These are phyloP conservation scores for Elsinoe ampelina DNA, from an alignment of 2,329 filamentous ascomycete species.

Conservation along the genomic window DNA sequence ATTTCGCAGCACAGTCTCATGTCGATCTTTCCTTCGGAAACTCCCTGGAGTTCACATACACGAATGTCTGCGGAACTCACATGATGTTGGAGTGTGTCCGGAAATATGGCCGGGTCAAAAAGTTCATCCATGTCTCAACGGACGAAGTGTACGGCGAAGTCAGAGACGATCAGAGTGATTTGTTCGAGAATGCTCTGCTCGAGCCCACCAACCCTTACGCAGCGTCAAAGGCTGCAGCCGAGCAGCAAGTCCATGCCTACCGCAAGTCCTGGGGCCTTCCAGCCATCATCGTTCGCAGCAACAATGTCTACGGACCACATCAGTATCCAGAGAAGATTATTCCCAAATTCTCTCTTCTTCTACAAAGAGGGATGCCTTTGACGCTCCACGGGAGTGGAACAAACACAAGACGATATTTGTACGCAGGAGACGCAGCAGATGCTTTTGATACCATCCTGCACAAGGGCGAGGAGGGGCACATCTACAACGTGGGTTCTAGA, in stretches of 20 bases:
- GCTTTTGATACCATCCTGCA: constrained; percentile 79
- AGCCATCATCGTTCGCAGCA: constrained; percentile 68
- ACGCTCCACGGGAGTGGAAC: constrained; percentile 69
- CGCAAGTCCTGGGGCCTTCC: constrained; percentile 74
- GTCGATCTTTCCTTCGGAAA: constrained; percentile 77
- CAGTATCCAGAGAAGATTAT: constrained; percentile 58
- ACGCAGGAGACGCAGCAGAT: constrained; percentile 68
- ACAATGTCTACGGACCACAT: constrained; percentile 79
- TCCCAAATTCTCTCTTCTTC: constrained; percentile 67
- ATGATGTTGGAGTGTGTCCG: constrained; percentile 69
- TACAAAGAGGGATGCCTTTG: constrained; percentile 57
- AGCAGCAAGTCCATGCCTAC: constrained; percentile 61
- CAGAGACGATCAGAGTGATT: constrained; percentile 59
- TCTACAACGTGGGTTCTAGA: constrained; percentile 73
- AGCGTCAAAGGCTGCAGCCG: constrained; percentile 31
- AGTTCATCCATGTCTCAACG: constrained; percentile 75
- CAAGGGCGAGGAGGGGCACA: constrained; percentile 61
- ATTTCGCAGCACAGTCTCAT: constrained; percentile 79
- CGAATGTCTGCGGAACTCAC: constrained; percentile 77
- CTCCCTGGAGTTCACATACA: constrained; percentile 71
- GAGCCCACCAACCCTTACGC: constrained; percentile 64
- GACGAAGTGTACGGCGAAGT: constrained; percentile 83
- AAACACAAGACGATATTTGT: constrained; percentile 66
- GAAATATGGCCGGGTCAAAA: constrained; percentile 54
- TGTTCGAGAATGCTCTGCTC: constrained; percentile 63